A percentile compares a stretch with the other conserved stretches of the same genome.
Conservation (phyloP, 306 rosid species). For the Ormosia emarginata region DNA sequence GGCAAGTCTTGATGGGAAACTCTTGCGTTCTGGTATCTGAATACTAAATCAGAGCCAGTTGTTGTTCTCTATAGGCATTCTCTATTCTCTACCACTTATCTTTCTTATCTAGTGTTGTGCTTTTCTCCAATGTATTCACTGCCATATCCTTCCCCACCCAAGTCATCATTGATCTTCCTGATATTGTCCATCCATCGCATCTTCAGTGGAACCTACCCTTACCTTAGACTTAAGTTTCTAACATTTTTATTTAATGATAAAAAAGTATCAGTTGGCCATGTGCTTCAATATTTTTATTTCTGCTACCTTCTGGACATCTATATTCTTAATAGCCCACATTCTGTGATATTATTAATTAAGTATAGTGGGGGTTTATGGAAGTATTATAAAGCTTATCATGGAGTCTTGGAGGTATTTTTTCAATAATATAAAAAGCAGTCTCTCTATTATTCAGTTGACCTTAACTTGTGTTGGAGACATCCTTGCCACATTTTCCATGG, state of each 20-base stretch:
- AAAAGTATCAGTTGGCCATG: not conserved
- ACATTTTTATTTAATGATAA: not conserved
- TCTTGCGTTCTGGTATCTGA: not conserved
- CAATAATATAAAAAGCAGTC: not conserved
- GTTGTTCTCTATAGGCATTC: not conserved
- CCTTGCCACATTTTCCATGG: not conserved
- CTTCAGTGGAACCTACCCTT: not conserved
- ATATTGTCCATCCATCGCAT: not conserved
- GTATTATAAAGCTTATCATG: not conserved
- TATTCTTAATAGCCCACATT: slow-evolving; percentile 2
- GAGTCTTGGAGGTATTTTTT: not conserved
- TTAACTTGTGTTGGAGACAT: not conserved
- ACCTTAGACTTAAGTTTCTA: not conserved
- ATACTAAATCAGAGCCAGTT: slow-evolving; percentile 7
- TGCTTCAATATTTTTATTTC: not conserved
- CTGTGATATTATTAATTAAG: not conserved
- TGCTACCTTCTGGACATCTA: not conserved
- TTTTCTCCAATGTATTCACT: not conserved
- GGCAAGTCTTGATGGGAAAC: not conserved
- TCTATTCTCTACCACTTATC: not conserved
- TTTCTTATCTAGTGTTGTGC: not conserved
- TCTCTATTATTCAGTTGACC: not conserved
- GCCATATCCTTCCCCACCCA: not conserved
- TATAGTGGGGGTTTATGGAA: not conserved
- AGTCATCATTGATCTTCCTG: not conserved